Conservation (phyloP, 345 rosid genomes). For the Citrus maxima region DNA sequence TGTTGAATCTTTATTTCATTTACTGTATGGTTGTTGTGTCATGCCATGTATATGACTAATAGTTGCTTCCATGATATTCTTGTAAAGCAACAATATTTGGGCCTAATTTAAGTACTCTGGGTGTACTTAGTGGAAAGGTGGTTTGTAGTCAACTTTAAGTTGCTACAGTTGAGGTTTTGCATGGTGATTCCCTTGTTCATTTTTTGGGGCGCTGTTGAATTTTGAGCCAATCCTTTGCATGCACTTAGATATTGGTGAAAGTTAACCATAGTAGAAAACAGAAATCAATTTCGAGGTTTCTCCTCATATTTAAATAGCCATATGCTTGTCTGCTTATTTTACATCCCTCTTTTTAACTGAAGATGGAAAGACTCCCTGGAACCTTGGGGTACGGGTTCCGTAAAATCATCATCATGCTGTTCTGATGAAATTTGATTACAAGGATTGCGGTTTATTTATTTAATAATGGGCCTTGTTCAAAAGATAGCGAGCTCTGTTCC, state of each 20-base stretch:
- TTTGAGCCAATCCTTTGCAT: no score
- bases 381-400: not conserved
- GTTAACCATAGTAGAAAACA: no score
- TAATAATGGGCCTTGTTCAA: not conserved
- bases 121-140: not conserved
- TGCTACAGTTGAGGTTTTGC: not conserved
- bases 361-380: not conserved
- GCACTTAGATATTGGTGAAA: no score
- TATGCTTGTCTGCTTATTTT: not conserved
- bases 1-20: slow-evolving; percentile 3
- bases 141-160: not conserved
- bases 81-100: not conserved
- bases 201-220: no score
- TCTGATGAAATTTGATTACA: not conserved
- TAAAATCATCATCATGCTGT: not conserved
- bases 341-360: not conserved
- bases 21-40: not conserved
- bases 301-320: no score
- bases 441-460: not conserved
- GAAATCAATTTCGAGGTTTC: no score
- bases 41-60: not conserved
- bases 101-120: not conserved
- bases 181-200: not conserved
- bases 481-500: not conserved
- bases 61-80: not conserved